Evolutionary conservation across 306 rosid genomes (phyloP).

Genomic region (Cicer chorassanicum): DNA sequence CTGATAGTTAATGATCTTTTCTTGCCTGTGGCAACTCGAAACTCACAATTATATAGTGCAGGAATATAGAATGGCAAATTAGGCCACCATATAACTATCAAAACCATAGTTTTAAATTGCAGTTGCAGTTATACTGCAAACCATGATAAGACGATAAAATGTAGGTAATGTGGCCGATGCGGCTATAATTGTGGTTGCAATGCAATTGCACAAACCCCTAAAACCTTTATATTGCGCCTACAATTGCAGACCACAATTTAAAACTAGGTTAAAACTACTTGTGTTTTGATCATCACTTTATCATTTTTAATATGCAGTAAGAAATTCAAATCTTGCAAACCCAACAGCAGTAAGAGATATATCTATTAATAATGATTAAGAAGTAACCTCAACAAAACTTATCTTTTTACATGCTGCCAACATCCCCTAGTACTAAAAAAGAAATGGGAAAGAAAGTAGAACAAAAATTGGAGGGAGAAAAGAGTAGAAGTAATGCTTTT

Average conservation of each 20-base stretch:
- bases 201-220: no score
- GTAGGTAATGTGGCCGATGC: no score
- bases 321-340: slow-evolving; percentile 1
- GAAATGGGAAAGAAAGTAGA: slow-evolving; percentile 38
- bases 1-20: slow-evolving; percentile 2
- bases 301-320: background rate
- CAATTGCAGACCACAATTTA: no score
- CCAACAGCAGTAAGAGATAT: background rate
- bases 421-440: slow-evolving; percentile 42
- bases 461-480: slow-evolving; percentile 38
- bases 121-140: no score
- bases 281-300: slow-evolving; percentile 5
- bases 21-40: slow-evolving; percentile 1
- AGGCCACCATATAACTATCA: slow-evolving; percentile 1
- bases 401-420: slow-evolving; percentile 53
- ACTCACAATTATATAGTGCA: background rate
- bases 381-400: slow-evolving; percentile 36
- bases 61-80: background rate
- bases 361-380: slow-evolving; percentile 40
- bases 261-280: background rate
- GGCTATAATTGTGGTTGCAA: no score
- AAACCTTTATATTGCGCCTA: no score
- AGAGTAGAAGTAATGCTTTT: slow-evolving; percentile 29
- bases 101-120: background rate
- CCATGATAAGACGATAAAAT: no score